phyloP scores from a whole-genome alignment of 2,329 filamentous ascomycete species.

The Metarhizium guizhouense region DNA sequence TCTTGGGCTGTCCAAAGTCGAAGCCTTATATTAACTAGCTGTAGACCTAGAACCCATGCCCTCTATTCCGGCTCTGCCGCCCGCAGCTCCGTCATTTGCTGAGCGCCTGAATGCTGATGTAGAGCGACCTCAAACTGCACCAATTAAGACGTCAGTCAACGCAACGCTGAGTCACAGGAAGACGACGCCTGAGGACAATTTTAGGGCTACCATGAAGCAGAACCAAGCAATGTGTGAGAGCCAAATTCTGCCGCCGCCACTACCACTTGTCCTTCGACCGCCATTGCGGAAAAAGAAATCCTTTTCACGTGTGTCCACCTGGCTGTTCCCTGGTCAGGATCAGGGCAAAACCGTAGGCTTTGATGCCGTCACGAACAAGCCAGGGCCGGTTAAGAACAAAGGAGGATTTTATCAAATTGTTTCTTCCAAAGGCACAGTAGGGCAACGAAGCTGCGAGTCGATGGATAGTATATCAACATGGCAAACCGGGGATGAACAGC shows the following conservation, averaged over 20 bases:
- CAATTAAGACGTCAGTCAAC: conserved; percentile 24
- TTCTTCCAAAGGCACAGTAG: conserved; percentile 22
- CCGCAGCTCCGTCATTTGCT: conserved; percentile 48
- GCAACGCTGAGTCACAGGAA: conserved; percentile 15
- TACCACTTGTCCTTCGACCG: conserved; percentile 50
- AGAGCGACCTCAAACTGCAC: conserved; percentile 25
- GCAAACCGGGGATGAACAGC: conserved; percentile 35
- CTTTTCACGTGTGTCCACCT: conserved; percentile 52
- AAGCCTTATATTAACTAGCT: conserved; percentile 10
- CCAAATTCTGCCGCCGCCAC: conserved; percentile 41
- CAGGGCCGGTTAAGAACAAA: conserved; percentile 38
- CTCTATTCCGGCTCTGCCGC: conserved; percentile 47
- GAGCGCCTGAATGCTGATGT: conserved; percentile 42
- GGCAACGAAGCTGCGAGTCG: conserved; percentile 34
- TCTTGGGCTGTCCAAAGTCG: background rate
- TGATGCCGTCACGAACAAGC: conserved; percentile 46
- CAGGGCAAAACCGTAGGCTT: conserved; percentile 31
- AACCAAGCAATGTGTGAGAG: conserved; percentile 17
- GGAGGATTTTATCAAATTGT: conserved; percentile 54
- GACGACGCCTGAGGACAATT: conserved; percentile 11
- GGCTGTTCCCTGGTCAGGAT: conserved; percentile 40
- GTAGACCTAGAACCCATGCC: conserved; percentile 41
- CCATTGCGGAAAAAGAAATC: conserved; percentile 58
- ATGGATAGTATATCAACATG: conserved; percentile 41
- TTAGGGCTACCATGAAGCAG: background rate